Evolutionary conservation across 768 basidiomycete species (phyloP), one percentile per base, ranked within the genome.

Genomic region (Fibroporia radiculosa): DNA sequence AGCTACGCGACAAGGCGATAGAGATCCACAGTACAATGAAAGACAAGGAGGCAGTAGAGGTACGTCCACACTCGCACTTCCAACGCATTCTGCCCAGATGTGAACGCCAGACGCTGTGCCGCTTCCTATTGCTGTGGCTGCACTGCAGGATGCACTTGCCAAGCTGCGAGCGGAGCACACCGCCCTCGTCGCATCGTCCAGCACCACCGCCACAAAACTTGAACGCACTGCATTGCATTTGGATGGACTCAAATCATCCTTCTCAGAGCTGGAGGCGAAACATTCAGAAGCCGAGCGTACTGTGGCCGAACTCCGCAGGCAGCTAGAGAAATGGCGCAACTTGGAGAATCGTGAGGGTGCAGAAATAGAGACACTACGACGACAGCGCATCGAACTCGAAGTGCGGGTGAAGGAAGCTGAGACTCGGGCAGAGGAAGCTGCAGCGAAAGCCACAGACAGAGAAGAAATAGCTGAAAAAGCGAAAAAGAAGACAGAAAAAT

Each of bases 301-400:
- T 8, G 74, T 72, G 38, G 62, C 63, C 4, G 73, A 82, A 32
- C 64, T 86, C 28, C 71, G 74, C 40, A 71, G 73, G 13, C 85
- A 89, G 52, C 64, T 88, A 7, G 74, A 75, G 32, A 77, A 80
- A 55, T 86, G 82, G 83, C 71, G 83, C 54, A 71, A 61, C 22
- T 60, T 85, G 14, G 86, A 87, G 54, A 78, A 66, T 22, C 78
- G 76, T 38, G 82, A 78, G 37, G 78, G 72, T 10, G 73, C 67
- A 14, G 78, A 83, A 25, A 66, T 72, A 7, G 83, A 81, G 42
- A 59, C 63, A 5, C 62, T 72, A 41, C 70, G 78, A 32, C 80
- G 77, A 56, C 65, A 69, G 44, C 73, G 74, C 8, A 63, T 71
- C 8, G 73, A 78, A 25, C 66, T 86, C 10, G 80, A 87, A 45